Evolutionary conservation across 768 basidiomycete species (phyloP).

Genomic region (Pholiota microspora): DNA sequence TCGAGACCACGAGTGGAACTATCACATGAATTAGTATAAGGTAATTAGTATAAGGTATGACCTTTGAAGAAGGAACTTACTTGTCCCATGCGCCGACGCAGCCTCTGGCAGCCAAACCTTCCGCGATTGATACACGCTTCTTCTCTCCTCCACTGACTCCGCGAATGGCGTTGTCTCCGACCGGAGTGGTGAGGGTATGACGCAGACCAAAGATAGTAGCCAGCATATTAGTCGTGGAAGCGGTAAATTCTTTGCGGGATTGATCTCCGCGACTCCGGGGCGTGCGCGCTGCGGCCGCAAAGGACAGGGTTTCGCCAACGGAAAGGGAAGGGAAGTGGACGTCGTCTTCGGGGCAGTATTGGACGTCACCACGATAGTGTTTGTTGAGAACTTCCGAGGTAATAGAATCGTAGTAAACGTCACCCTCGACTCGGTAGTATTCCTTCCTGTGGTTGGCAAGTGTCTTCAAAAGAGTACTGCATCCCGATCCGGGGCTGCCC

Average conservation of each 20-base stretch:
- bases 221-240: slow-evolving; percentile 49
- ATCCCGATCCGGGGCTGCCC: slow-evolving; percentile 83
- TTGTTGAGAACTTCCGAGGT: slow-evolving; percentile 58
- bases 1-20: slow-evolving; percentile 68
- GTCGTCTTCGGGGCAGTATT: slow-evolving; percentile 84
- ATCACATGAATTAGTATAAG: background rate
- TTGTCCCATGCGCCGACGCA: slow-evolving; percentile 68
- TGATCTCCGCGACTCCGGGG: slow-evolving; percentile 51
- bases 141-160: slow-evolving; percentile 76
- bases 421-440: slow-evolving; percentile 66
- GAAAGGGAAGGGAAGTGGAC: slow-evolving; percentile 84
- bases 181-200: slow-evolving; percentile 68
- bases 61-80: slow-evolving; percentile 27
- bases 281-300: slow-evolving; percentile 65
- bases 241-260: slow-evolving; percentile 41
- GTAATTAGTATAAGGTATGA: background rate
- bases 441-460: slow-evolving; percentile 74
- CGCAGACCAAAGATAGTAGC: slow-evolving; percentile 73
- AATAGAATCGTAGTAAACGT: slow-evolving; percentile 77
- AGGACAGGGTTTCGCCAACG: slow-evolving; percentile 71
- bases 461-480: slow-evolving; percentile 79
- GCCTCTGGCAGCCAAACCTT: slow-evolving; percentile 56
- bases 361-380: slow-evolving; percentile 75
- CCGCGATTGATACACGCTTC: slow-evolving; percentile 80
- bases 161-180: slow-evolving; percentile 75